phyloP scores from a whole-genome alignment of 768 basidiomycete species.

The Neoboletus brunneissimus region DNA sequence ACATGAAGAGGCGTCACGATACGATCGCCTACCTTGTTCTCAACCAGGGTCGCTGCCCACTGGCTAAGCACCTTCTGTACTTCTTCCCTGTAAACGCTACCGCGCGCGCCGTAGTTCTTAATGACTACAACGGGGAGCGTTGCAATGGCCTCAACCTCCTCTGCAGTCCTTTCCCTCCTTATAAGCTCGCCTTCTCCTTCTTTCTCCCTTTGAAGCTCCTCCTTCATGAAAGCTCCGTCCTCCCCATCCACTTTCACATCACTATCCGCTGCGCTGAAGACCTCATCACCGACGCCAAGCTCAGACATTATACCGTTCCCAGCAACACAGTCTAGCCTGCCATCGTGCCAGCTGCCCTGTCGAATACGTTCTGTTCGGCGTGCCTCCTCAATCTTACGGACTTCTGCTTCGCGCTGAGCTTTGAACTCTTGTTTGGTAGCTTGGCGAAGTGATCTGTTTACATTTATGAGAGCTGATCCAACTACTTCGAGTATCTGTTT shows the following conservation, averaged over 20 bases:
- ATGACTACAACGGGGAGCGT: slow-evolving; percentile 85
- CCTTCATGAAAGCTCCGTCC: slow-evolving; percentile 8
- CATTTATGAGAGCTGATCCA: slow-evolving; percentile 63
- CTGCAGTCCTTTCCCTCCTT: slow-evolving; percentile 32
- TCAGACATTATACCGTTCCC: slow-evolving; percentile 88
- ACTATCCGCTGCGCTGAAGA: slow-evolving; percentile 38
- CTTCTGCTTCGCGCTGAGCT: slow-evolving; percentile 36
- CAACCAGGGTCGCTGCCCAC: slow-evolving; percentile 82
- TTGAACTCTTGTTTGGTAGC: slow-evolving; percentile 41
- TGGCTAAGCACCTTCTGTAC: slow-evolving; percentile 71
- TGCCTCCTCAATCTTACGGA: slow-evolving; percentile 37
- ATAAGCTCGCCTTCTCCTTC: slow-evolving; percentile 32
- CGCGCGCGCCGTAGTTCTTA: slow-evolving; percentile 67
- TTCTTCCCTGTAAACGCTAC: slow-evolving; percentile 60
- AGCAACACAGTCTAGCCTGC: slow-evolving; percentile 76
- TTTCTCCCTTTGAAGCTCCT: slow-evolving; percentile 26
- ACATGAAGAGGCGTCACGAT: background rate
- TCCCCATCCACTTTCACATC: slow-evolving; percentile 15
- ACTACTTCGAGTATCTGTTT: slow-evolving; percentile 82
- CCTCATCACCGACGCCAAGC: slow-evolving; percentile 79
- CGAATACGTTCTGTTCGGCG: slow-evolving; percentile 47
- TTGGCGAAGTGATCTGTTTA: slow-evolving; percentile 49
- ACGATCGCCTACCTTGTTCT: slow-evolving; percentile 59
- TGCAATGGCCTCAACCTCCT: slow-evolving; percentile 51
- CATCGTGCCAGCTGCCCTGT: slow-evolving; percentile 81